These are phyloP conservation scores for Pseudogymnoascus sp. DNA, from an alignment of 2,329 filamentous ascomycete species.

Conservation along the genomic window DNA sequence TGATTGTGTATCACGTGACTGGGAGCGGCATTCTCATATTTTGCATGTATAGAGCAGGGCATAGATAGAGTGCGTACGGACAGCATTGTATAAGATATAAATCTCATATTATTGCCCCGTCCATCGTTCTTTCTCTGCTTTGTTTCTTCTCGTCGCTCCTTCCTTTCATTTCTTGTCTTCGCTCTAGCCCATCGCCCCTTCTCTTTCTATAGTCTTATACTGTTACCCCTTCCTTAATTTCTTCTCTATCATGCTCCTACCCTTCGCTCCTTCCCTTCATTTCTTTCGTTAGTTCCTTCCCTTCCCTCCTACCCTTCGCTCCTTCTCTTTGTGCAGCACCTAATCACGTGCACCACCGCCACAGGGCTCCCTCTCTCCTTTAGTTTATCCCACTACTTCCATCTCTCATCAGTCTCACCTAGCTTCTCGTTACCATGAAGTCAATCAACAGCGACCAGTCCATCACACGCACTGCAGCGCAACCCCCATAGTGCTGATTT, in stretches of 20 bases:
- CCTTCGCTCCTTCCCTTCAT: no score
- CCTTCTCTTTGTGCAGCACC: not conserved
- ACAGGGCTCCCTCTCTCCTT: not conserved
- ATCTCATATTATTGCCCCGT: not conserved
- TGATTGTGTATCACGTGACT: no score
- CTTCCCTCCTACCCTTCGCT: not conserved
- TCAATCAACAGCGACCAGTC: not conserved
- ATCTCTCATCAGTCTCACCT: not conserved
- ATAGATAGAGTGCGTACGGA: not conserved
- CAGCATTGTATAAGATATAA: not conserved
- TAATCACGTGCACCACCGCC: not conserved
- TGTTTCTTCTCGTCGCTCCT: not conserved
- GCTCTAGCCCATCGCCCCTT: no score
- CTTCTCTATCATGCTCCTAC: no score
- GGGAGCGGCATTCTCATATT: not conserved
- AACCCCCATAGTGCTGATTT: no score
- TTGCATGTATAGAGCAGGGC: not conserved
- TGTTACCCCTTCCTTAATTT: no score
- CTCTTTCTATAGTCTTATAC: no score
- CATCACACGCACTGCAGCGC: not conserved
- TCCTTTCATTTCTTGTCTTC: not conserved
- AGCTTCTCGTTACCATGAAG: not conserved
- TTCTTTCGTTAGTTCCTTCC: not conserved
- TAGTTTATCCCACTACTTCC: not conserved
- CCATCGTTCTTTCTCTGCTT: not conserved